A percentile compares a stretch with the other conserved stretches of the same genome.
Evolutionary conservation across 1,284 basidiomycete genomes (phyloP).

Genomic region (Apiotrichum brassicae): DNA sequence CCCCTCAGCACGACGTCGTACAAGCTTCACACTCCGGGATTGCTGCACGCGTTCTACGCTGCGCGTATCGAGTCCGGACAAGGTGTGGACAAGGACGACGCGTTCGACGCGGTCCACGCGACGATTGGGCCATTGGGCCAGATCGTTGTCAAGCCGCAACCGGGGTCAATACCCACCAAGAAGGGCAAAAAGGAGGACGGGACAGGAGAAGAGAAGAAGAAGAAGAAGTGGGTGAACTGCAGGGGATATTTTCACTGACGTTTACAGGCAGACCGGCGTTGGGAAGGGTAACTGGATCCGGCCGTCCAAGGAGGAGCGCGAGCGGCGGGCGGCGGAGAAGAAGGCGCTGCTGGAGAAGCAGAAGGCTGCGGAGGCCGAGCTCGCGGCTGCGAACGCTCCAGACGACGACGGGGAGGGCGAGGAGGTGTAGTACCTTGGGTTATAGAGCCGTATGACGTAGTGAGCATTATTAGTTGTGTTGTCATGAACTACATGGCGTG

Average conservation of each 20-base stretch:
- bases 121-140: conserved; percentile 43
- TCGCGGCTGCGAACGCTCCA: conserved; percentile 9
- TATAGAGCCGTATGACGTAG: background rate
- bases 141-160: conserved; percentile 29
- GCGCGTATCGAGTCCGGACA: conserved; percentile 49
- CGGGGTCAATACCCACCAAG: conserved; percentile 11
- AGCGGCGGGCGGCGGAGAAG: conserved; percentile 30
- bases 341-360: conserved; percentile 22
- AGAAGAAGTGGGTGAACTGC: conserved; percentile 13
- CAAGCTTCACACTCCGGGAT: conserved; percentile 68
- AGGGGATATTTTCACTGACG: too few species aligned
- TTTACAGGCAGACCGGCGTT: conserved; percentile 31
- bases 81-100: conserved; percentile 15
- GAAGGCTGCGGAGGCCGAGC: conserved; percentile 6
- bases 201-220: conserved; percentile 22
- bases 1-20: conserved; percentile 60
- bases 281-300: conserved; percentile 46
- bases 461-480: conserved; percentile 1
- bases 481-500: background rate
- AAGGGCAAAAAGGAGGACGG: conserved; percentile 10
- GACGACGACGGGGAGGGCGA: conserved; percentile 30
- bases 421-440: conserved; percentile 19
- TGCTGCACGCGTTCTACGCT: conserved; percentile 72
- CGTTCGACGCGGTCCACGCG: conserved; percentile 34
- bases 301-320: conserved; percentile 40